Evolutionary conservation across 1,139 yeast species (phyloP), one percentile per base, ranked within the genome.

Genomic region (Candida mesenterica): DNA sequence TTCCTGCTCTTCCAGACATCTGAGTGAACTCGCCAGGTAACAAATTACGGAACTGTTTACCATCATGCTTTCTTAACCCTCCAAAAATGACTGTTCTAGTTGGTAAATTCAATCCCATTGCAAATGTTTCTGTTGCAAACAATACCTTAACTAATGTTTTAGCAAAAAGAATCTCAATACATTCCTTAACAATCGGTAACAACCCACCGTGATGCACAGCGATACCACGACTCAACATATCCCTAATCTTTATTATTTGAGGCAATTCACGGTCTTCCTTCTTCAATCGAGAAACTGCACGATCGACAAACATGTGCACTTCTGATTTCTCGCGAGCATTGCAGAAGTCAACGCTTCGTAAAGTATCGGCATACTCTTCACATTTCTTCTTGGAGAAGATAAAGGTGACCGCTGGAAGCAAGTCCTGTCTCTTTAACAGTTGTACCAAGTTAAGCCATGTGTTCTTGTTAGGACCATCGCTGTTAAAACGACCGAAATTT

Each of bases 1-100:
- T 81, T 46, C 98, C 98, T 2, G 98, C 98, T 62, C 98, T 78
- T 36, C 98, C 98, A 0, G 97, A 90, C 98, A 94, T 92, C 62
- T 92, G 98, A 1, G 97, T 94, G 57, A 90, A 92, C 57, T 92
- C 98, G 31, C 98, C 98, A 0, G 98, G 96, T 8, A 84, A 69
- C 42, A 92, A 67, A 52, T 82, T 77, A 57, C 99, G 75, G 60
- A 87, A 82, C 0, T 76, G 75, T 32, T 81, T 75, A 28, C 97
- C 97, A 57, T 92, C 98, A 57, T 89, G 96, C 53, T 92, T 92
- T 50, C 94, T 69, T 33, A 82, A 68, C 32, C 84, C 86, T 41
- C 90, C 77, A 58, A 92, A 92, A 1, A 94, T 98, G 31, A 92
- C 99, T 0, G 99, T 92, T 55, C 94, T 89, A 3, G 99, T 96